phyloP scores from a whole-genome alignment of 306 rosid genomes.

The Rosa persica region DNA sequence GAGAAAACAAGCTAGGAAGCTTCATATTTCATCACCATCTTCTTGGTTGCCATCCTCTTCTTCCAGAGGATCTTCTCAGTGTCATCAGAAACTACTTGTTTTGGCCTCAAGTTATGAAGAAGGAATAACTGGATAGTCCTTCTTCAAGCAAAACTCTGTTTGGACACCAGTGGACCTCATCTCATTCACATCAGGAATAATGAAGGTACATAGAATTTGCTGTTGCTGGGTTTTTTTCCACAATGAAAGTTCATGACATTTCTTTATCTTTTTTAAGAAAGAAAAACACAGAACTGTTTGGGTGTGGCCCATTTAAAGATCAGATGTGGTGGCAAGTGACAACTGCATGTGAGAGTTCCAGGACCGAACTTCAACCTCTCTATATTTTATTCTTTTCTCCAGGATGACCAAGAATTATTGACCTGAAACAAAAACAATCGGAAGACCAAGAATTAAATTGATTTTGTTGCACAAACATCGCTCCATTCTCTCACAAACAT shows the following conservation, averaged over 20 bases:
- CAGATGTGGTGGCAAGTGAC: neutral
- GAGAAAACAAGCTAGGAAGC: conserved; percentile 10
- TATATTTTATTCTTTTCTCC: neutral
- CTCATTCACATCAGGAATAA: neutral
- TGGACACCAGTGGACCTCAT: neutral
- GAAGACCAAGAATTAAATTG: neutral
- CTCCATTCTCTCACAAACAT: neutral
- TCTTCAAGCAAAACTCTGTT: neutral
- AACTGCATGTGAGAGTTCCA: neutral
- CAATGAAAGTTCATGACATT: neutral
- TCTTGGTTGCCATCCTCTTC: neutral
- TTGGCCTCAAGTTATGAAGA: neutral
- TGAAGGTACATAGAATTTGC: neutral
- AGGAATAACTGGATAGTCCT: neutral
- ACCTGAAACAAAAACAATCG: neutral
- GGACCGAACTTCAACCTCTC: neutral
- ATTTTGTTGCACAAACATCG: neutral
- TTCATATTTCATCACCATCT: conserved; percentile 5
- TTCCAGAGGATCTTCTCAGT: neutral
- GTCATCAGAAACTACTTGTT: conserved; percentile 1
- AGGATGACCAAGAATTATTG: neutral
- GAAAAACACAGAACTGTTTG: neutral
- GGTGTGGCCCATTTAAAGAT: neutral
- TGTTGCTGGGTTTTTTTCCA: neutral
- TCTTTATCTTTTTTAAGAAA: neutral